phyloP scores from a whole-genome alignment of 257 asterid species.

The Plantago ovata region DNA sequence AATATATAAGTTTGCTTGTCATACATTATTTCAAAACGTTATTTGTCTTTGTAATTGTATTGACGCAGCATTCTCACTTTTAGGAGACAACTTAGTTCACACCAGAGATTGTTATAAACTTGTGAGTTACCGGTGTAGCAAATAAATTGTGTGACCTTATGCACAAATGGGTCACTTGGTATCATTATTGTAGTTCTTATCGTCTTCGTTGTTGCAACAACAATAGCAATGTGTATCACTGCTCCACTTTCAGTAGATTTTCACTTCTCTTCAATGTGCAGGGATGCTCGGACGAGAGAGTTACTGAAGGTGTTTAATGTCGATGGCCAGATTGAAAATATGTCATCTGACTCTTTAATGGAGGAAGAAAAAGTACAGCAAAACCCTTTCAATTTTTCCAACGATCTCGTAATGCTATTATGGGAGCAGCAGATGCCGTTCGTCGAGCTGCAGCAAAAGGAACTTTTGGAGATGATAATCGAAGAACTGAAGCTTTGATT shows the following conservation, averaged over 20 bases:
- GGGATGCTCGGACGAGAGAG: conserved; percentile 93
- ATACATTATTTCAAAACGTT: background rate
- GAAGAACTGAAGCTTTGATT: conserved; percentile 75
- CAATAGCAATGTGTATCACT: conserved; percentile 12
- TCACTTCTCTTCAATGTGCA: conserved; percentile 30
- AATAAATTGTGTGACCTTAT: background rate
- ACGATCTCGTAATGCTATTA: conserved; percentile 91
- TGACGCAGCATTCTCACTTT: conserved; percentile 1
- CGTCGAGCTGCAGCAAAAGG: conserved; percentile 89
- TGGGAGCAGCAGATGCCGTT: conserved; percentile 99
- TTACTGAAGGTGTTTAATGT: conserved; percentile 71
- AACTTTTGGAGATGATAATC: conserved; percentile 75
- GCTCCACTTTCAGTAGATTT: conserved; percentile 7
- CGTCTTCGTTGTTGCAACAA: too few relatives aligned
- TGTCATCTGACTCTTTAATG: conserved; percentile 48
- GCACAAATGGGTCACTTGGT: conserved; percentile 4
- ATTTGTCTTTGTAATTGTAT: background rate
- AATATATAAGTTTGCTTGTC: too few relatives aligned
- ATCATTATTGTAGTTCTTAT: conserved; percentile 8
- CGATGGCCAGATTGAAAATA: conserved; percentile 88
- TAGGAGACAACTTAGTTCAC: background rate
- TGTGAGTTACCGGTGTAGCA: background rate
- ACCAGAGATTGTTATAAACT: background rate
- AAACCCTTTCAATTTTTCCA: conserved; percentile 74
- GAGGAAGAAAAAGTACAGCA: conserved; percentile 86